Evolutionary conservation across 2,329 filamentous ascomycete species (phyloP).

Genomic region (Penicillium aurantiogriseum): DNA sequence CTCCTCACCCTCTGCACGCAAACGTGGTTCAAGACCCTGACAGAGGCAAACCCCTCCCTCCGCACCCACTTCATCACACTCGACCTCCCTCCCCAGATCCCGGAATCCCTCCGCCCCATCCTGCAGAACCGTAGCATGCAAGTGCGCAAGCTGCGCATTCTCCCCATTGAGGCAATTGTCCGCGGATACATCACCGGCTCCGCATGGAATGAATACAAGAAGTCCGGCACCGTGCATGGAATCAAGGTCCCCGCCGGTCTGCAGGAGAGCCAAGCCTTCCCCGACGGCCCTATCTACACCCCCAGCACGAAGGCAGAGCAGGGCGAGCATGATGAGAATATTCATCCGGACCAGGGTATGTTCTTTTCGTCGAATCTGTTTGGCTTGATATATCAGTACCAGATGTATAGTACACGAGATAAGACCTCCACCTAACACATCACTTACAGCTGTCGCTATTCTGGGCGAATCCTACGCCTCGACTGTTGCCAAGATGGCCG

Average conservation of each 20-base stretch:
- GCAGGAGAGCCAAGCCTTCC: constrained; percentile 67
- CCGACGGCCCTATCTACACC: constrained; percentile 67
- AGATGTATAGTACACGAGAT: neutral
- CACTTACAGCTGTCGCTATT: constrained; percentile 53
- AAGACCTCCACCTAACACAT: constrained; percentile 8
- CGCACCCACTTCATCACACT: constrained; percentile 63
- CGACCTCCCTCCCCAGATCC: constrained; percentile 53
- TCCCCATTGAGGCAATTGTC: constrained; percentile 82
- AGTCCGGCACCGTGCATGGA: constrained; percentile 75
- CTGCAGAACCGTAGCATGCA: constrained; percentile 71
- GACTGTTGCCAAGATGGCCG: constrained; percentile 63
- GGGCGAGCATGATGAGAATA: constrained; percentile 83
- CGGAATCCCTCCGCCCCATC: constrained; percentile 49
- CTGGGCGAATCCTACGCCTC: constrained; percentile 64
- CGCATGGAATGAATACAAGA: constrained; percentile 76
- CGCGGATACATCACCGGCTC: constrained; percentile 85
- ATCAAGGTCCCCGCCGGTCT: constrained; percentile 67
- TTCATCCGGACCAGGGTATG: constrained; percentile 65
- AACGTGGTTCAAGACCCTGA: constrained; percentile 66
- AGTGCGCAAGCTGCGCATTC: constrained; percentile 69
- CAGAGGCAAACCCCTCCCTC: constrained; percentile 55
- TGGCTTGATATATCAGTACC: neutral
- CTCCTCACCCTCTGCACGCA: constrained; percentile 66
- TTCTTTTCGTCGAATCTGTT: constrained; percentile 1
- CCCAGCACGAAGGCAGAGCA: constrained; percentile 82